Percentiles rank a stretch among this genome's conserved stretches.
Evolutionary conservation across 257 asterid genomes (phyloP).

Genomic region (Solanum corneliomulleri): DNA sequence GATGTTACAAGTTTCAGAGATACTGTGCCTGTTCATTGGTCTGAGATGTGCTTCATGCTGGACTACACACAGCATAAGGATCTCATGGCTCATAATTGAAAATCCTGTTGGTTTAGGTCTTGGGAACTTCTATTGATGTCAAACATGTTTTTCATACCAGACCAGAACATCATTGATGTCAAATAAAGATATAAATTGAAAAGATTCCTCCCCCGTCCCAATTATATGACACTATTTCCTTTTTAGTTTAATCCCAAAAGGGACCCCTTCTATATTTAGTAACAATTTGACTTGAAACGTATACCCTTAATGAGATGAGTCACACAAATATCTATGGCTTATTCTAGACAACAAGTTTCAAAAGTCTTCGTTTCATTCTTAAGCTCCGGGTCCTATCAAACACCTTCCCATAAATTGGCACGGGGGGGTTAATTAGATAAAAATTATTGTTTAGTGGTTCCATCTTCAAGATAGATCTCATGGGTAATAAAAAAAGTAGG

Average conservation of each 20-base stretch:
- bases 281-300: not conserved
- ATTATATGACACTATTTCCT: not conserved
- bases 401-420: not conserved
- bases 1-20: not conserved
- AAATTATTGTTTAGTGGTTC: not conserved
- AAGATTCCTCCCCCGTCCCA: not conserved
- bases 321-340: not conserved
- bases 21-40: not conserved
- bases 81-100: not conserved
- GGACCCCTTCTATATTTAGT: not conserved
- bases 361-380: not conserved
- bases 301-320: not conserved
- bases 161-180: not conserved
- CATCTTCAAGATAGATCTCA: not conserved
- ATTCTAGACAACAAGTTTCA: not conserved
- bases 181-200: no score
- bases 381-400: not conserved
- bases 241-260: not conserved
- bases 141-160: not conserved
- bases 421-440: not conserved
- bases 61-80: not conserved
- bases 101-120: not conserved
- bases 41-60: not conserved
- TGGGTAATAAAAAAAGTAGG: not conserved
- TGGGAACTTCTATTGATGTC: not conserved